phyloP scores from a whole-genome alignment of 2,329 filamentous ascomycete genomes.

The Rasamsonia emersonii region DNA sequence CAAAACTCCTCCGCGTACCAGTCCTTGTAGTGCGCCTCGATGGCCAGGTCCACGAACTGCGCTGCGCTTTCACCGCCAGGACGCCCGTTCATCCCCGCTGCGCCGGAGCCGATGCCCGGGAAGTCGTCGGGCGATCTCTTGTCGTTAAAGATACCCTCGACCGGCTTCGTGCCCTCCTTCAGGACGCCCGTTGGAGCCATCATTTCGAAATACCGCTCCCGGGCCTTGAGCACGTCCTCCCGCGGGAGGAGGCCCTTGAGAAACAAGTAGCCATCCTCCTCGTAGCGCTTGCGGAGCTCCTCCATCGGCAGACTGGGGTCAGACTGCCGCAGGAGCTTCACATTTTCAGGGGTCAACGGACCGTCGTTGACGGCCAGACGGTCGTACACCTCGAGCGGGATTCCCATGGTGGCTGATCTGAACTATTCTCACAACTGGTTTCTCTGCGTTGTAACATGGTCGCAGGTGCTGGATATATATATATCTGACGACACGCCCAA shows the following conservation, averaged over 20 bases:
- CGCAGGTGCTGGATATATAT: no score
- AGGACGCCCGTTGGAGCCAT: constrained; percentile 49
- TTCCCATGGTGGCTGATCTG: no score
- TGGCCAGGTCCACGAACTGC: constrained; percentile 42
- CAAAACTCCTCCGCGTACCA: constrained; percentile 50
- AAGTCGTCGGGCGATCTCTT: constrained; percentile 35
- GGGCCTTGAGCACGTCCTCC: constrained; percentile 43
- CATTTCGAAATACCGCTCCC: constrained; percentile 46
- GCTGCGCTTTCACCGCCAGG: constrained; percentile 37
- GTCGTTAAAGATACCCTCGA: constrained; percentile 47
- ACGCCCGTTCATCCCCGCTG: constrained; percentile 34
- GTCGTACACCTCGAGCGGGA: constrained; percentile 7
- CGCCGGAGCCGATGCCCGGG: constrained; percentile 48
- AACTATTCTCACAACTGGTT: no score
- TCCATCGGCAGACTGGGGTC: constrained; percentile 37
- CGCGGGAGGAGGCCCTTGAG: constrained; percentile 48
- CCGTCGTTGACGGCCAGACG: constrained; percentile 39
- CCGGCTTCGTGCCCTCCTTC: constrained; percentile 42
- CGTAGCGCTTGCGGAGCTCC: constrained; percentile 39
- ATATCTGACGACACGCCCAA: no score
- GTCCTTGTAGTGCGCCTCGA: constrained; percentile 45
- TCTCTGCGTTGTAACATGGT: no score
- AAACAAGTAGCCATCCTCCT: constrained; percentile 47
- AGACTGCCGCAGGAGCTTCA: constrained; percentile 36
- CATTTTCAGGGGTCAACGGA: constrained; percentile 37